Conservation (phyloP, 1,284 basidiomycete species). For the Heterobasidion parviporum region DNA sequence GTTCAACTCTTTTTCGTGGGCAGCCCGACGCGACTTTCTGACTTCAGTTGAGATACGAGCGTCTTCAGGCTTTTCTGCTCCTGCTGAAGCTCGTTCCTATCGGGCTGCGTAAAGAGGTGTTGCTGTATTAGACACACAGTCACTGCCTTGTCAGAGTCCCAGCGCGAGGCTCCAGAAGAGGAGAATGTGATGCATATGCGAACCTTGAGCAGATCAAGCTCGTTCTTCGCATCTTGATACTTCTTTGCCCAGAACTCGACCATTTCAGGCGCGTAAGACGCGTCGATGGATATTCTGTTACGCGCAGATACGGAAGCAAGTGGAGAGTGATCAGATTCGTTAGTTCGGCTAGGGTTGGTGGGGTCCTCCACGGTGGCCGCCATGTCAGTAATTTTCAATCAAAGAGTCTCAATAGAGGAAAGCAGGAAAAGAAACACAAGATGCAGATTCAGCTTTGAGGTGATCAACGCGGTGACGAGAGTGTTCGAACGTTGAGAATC, state of each 20-base stretch:
- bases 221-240: constrained; percentile 9
- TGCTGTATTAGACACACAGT: neutral
- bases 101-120: neutral
- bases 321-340: too few relatives aligned
- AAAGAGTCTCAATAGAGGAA: too few relatives aligned
- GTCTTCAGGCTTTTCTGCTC: neutral
- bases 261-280: constrained; percentile 7
- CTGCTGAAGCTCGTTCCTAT: neutral
- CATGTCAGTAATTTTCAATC: too few relatives aligned
- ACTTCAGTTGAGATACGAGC: too few relatives aligned
- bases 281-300: constrained; percentile 7
- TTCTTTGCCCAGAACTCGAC: constrained; percentile 12
- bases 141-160: neutral
- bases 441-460: too few relatives aligned
- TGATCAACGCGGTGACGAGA: too few relatives aligned
- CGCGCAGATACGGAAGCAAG: neutral
- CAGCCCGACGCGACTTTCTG: too few relatives aligned
- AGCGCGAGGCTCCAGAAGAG: neutral
- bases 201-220: constrained; percentile 10
- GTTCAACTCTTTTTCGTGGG: too few relatives aligned
- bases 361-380: too few relatives aligned
- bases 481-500: too few relatives aligned
- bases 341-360: too few relatives aligned
- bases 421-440: too few relatives aligned
- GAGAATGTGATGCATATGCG: neutral